Conservation (phyloP, 2,329 filamentous ascomycete genomes). For the Diaporthe sp. region DNA sequence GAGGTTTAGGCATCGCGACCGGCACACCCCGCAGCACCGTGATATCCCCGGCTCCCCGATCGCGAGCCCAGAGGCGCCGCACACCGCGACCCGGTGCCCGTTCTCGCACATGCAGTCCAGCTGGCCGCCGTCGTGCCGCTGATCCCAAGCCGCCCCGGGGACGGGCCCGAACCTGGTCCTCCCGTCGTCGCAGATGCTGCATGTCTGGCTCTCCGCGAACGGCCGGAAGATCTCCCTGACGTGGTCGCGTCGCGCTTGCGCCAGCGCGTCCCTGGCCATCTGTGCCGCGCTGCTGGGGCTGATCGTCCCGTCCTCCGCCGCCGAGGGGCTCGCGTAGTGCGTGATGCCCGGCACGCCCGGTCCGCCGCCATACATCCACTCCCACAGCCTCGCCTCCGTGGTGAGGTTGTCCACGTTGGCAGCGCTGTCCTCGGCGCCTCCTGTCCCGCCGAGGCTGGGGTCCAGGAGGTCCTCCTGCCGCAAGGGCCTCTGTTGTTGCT, state of each 20-base stretch:
- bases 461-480: conserved; percentile 19
- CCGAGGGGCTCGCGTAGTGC: conserved; percentile 36
- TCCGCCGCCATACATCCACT: conserved; percentile 72
- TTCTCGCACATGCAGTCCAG: conserved; percentile 49
- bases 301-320: conserved; percentile 28
- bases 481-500: not conserved
- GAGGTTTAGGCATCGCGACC: conserved; percentile 62
- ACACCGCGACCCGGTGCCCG: conserved; percentile 57
- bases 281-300: conserved; percentile 9
- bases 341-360: conserved; percentile 60
- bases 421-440: conserved; percentile 36
- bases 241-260: conserved; percentile 24
- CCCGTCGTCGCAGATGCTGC: conserved; percentile 61
- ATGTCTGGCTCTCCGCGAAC: conserved; percentile 55
- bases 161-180: conserved; percentile 26
- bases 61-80: conserved; percentile 67
- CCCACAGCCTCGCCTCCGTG: conserved; percentile 70
- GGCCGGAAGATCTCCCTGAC: conserved; percentile 57
- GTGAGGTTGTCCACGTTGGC: conserved; percentile 52
- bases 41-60: conserved; percentile 69
- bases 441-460: conserved; percentile 11
- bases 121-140: not conserved
- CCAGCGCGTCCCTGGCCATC: conserved; percentile 12
- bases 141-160: not conserved
- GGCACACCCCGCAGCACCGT: conserved; percentile 68